These are phyloP conservation scores for Dioszegia crocea DNA, from an alignment of 768 basidiomycete species.

Conservation along the genomic window DNA sequence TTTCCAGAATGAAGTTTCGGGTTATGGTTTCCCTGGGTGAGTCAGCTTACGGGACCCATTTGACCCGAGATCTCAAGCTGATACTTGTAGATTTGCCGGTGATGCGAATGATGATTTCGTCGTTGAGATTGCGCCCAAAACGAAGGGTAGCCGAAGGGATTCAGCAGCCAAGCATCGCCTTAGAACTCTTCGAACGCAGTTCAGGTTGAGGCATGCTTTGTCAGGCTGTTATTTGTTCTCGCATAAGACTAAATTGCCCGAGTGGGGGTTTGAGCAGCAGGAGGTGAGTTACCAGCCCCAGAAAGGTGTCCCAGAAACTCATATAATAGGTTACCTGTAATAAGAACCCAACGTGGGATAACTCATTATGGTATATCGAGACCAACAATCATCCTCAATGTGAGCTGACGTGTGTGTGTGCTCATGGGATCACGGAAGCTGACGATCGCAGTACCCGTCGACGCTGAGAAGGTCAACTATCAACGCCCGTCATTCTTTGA, in stretches of 20 bases:
- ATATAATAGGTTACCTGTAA: slow-evolving; percentile 74
- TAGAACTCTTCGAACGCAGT: slow-evolving; percentile 72
- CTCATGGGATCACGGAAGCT: neutral
- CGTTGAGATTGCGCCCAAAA: slow-evolving; percentile 74
- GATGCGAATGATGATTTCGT: slow-evolving; percentile 87
- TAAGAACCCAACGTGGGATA: slow-evolving; percentile 83
- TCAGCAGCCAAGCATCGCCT: slow-evolving; percentile 65
- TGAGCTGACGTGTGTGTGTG: slow-evolving; percentile 50
- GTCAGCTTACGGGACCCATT: slow-evolving; percentile 4
- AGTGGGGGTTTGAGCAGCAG: slow-evolving; percentile 98
- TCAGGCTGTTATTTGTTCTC: slow-evolving; percentile 96
- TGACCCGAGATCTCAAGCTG: neutral
- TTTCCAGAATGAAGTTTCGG: slow-evolving; percentile 98
- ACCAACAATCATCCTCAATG: slow-evolving; percentile 69
- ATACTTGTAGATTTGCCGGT: slow-evolving; percentile 58
- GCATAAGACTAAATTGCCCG: slow-evolving; percentile 94
- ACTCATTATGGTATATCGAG: slow-evolving; percentile 93
- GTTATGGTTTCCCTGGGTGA: slow-evolving; percentile 74
- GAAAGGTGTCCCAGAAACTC: neutral
- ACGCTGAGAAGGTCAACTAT: slow-evolving; percentile 85
- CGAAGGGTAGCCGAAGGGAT: slow-evolving; percentile 51
- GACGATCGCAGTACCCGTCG: slow-evolving; percentile 55
- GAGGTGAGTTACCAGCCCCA: slow-evolving; percentile 56
- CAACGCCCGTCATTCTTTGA: slow-evolving; percentile 76
- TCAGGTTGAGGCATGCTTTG: slow-evolving; percentile 75